These are phyloP conservation scores for Penicillium sp. DNA, from an alignment of 2,329 filamentous ascomycete genomes.

Conservation along the genomic window DNA sequence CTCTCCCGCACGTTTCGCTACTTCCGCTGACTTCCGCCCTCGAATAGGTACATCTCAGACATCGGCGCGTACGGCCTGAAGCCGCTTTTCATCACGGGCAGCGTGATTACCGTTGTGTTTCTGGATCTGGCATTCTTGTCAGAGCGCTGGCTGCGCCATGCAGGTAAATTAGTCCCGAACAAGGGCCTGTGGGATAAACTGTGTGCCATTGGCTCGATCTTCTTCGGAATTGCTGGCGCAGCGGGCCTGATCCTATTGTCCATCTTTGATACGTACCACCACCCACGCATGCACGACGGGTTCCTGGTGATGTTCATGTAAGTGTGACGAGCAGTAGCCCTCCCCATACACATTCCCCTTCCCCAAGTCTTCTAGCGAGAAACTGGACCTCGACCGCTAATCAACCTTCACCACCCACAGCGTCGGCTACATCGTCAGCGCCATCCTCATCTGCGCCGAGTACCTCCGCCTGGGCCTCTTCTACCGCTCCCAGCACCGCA, in stretches of 20 bases:
- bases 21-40: slow-evolving; percentile 4
- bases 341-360: no score
- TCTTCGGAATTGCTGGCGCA: slow-evolving; percentile 74
- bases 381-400: background rate
- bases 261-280: slow-evolving; percentile 78
- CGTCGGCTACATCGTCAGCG: slow-evolving; percentile 78
- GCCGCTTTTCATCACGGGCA: slow-evolving; percentile 64
- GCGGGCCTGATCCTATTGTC: slow-evolving; percentile 78
- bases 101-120: slow-evolving; percentile 68
- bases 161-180: slow-evolving; percentile 76
- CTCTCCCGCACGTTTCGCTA: background rate
- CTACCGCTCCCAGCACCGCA: slow-evolving; percentile 68
- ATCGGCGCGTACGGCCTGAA: slow-evolving; percentile 61
- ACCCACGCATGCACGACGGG: slow-evolving; percentile 68
- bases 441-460: slow-evolving; percentile 86
- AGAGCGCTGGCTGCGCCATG: slow-evolving; percentile 84
- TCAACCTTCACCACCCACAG: slow-evolving; percentile 23
- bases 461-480: slow-evolving; percentile 82
- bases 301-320: slow-evolving; percentile 81
- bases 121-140: slow-evolving; percentile 79
- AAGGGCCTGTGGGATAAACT: slow-evolving; percentile 46
- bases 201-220: slow-evolving; percentile 42
- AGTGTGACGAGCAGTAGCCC: slow-evolving; percentile 13
- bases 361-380: no score
- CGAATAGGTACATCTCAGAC: slow-evolving; percentile 51